Conservation (phyloP, 495 filamentous ascomycete species). For the Recurvomyces mirabilis region DNA sequence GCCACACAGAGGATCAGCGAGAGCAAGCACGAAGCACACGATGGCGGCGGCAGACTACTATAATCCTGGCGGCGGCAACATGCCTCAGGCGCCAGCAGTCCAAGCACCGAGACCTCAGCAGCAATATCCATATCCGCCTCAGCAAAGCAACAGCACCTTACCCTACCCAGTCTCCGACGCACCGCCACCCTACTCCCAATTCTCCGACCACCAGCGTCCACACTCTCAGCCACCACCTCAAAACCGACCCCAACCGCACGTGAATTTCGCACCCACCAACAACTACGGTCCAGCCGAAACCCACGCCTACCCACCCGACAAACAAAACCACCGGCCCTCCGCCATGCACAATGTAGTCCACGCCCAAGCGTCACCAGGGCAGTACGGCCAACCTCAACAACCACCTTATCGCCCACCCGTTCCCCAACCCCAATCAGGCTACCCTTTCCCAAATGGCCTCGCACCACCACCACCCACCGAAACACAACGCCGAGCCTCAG, state of each 20-base stretch:
- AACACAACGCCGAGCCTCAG: not conserved
- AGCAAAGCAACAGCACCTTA: slow-evolving; percentile 1
- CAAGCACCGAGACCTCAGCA: slow-evolving; percentile 5
- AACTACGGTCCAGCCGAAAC: not conserved
- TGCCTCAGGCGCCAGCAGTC: slow-evolving; percentile 1
- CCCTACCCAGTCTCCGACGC: slow-evolving; percentile 19
- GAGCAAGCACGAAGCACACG: too few species aligned
- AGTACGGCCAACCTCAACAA: not conserved
- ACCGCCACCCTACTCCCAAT: slow-evolving; percentile 16
- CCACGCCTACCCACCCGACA: slow-evolving; percentile 14
- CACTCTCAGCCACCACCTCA: slow-evolving; percentile 16
- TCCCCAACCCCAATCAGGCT: slow-evolving; percentile 3
- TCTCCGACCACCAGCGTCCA: slow-evolving; percentile 4
- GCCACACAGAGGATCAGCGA: too few species aligned
- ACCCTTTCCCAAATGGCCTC: slow-evolving; percentile 7
- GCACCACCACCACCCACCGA: not conserved
- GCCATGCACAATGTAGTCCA: slow-evolving; percentile 2
- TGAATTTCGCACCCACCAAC: not conserved
- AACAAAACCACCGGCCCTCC: slow-evolving; percentile 7
- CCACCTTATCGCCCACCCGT: not conserved
- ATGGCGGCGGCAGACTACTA: slow-evolving; percentile 23
- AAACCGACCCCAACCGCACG: slow-evolving; percentile 2
- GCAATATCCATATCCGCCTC: not conserved
- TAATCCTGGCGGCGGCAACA: slow-evolving; percentile 8
- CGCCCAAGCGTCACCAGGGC: not conserved